Conservation (phyloP, 2,329 filamentous ascomycete genomes). For the Aspergillus sp. region DNA sequence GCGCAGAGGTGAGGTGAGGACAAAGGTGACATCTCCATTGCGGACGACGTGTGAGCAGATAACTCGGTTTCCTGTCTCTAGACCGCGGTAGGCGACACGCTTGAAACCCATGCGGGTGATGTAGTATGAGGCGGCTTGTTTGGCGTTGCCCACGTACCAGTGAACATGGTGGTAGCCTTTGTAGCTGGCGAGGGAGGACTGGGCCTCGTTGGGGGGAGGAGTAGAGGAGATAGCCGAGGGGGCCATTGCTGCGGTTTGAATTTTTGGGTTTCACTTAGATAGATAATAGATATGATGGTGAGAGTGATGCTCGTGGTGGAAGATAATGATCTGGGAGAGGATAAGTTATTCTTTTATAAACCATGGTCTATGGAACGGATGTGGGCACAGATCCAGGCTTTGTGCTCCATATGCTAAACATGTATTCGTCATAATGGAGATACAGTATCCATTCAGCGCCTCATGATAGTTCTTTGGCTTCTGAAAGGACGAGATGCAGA, state of each 20-base stretch:
- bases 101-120: constrained; percentile 81
- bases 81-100: constrained; percentile 74
- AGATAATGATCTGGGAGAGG: no score
- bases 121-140: constrained; percentile 89
- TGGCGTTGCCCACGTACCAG: constrained; percentile 96
- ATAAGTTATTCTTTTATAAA: no score
- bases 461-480: no score
- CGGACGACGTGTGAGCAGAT: constrained; percentile 72
- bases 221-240: constrained; percentile 24
- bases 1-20: constrained; percentile 47
- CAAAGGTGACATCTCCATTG: constrained; percentile 40
- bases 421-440: no score
- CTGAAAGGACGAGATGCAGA: no score
- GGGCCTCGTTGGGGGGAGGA: constrained; percentile 10
- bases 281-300: neutral
- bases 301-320: neutral
- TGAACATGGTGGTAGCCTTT: constrained; percentile 87
- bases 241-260: constrained; percentile 19
- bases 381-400: no score
- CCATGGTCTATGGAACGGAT: no score
- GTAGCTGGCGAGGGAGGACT: constrained; percentile 42
- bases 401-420: no score
- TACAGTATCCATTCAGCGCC: no score
- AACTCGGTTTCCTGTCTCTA: constrained; percentile 79
- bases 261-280: neutral